Evolutionary conservation across 768 basidiomycete genomes (phyloP).

Genomic region (Cystobasidium onofrii): DNA sequence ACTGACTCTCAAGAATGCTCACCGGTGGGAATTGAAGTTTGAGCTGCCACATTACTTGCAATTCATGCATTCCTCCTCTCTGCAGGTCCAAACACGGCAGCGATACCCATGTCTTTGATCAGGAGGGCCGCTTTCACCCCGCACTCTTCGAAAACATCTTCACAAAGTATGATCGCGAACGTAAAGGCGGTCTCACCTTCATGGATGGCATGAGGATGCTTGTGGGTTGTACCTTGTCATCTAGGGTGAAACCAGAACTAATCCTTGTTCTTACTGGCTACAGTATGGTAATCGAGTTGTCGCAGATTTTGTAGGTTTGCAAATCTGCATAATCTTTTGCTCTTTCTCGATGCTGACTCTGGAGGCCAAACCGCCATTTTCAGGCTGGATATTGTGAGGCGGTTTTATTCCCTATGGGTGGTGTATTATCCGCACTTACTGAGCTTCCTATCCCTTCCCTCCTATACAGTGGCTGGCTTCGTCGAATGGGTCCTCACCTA

Average conservation of each 20-base stretch:
- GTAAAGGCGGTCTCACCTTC: constrained; percentile 25
- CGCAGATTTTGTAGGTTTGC: constrained; percentile 16
- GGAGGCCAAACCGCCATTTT: too few relatives aligned
- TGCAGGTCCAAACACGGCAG: constrained; percentile 49
- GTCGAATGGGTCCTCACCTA: constrained; percentile 29
- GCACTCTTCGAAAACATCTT: constrained; percentile 51
- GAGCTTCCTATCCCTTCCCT: neutral
- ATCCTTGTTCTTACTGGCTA: too few relatives aligned
- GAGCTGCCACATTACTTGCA: neutral
- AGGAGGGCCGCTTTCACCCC: constrained; percentile 49
- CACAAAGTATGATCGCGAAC: constrained; percentile 24
- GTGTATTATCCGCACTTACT: too few relatives aligned
- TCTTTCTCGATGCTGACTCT: too few relatives aligned
- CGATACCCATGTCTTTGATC: constrained; percentile 49
- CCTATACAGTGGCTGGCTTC: neutral
- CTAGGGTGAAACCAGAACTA: too few relatives aligned
- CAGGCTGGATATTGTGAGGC: constrained; percentile 1
- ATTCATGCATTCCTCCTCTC: neutral
- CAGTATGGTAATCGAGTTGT: constrained; percentile 26
- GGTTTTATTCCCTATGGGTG: neutral
- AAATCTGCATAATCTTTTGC: too few relatives aligned
- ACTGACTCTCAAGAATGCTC: constrained; percentile 46
- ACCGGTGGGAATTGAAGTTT: constrained; percentile 29
- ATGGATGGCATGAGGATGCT: constrained; percentile 31
- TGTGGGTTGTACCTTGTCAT: too few relatives aligned